A percentile compares a stretch with the other conserved stretches of the same genome.
These are phyloP conservation scores for Liquidambar formosana DNA, from an alignment of 164 flowering plant species.

Conservation along the genomic window DNA sequence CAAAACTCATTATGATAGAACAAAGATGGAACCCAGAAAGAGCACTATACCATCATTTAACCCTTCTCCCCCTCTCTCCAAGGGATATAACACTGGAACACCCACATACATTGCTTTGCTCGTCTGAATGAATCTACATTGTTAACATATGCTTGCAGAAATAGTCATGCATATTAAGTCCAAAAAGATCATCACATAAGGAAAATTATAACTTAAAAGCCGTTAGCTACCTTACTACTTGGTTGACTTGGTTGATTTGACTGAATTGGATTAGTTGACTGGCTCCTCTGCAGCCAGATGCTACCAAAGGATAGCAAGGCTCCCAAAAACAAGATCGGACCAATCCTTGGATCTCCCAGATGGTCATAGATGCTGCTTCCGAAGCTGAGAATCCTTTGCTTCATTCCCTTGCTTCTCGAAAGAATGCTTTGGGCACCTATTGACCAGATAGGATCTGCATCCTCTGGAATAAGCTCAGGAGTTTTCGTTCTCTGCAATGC, in stretches of 20 bases:
- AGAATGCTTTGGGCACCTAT: slow-evolving; percentile 44
- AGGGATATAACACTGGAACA: too few species aligned
- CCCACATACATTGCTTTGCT: neutral
- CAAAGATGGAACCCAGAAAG: too few species aligned
- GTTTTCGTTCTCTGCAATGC: slow-evolving; percentile 57
- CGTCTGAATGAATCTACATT: neutral
- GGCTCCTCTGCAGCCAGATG: slow-evolving; percentile 62
- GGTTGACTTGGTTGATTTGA: slow-evolving; percentile 28
- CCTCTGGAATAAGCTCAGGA: slow-evolving; percentile 85
- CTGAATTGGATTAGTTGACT: slow-evolving; percentile 30
- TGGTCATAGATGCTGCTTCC: slow-evolving; percentile 31
- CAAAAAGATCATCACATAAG: neutral
- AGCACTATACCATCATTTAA: too few species aligned
- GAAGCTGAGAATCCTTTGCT: slow-evolving; percentile 35
- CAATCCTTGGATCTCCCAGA: slow-evolving; percentile 77
- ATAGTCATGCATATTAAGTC: neutral
- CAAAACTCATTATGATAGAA: too few species aligned
- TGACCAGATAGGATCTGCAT: slow-evolving; percentile 57
- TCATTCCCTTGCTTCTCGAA: slow-evolving; percentile 48
- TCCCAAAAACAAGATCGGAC: slow-evolving; percentile 71
- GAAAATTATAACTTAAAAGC: neutral
- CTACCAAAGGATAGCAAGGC: slow-evolving; percentile 69
- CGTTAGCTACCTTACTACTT: slow-evolving; percentile 28
- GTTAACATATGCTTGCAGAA: neutral
- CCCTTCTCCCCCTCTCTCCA: too few species aligned